phyloP scores from a whole-genome alignment of 495 filamentous ascomycete genomes.

The Podospora appendiculata region DNA sequence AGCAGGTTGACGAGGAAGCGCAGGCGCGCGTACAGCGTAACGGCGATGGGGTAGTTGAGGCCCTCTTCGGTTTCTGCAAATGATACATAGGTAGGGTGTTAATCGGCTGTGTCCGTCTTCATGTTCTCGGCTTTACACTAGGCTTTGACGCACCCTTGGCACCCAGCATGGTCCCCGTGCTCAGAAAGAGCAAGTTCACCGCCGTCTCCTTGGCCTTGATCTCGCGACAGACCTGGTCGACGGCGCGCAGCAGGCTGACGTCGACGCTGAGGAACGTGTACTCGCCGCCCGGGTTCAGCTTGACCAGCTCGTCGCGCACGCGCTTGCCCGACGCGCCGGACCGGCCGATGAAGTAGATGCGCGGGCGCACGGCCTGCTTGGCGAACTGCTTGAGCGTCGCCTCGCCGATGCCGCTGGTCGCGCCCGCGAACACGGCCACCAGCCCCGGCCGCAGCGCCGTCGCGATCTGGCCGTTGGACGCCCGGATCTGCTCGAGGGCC shows the following conservation, averaged over 20 bases:
- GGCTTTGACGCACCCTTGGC: neutral
- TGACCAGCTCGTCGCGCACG: constrained; percentile 26
- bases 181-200: constrained; percentile 58
- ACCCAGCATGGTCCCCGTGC: constrained; percentile 30
- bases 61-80: constrained; percentile 53
- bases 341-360: constrained; percentile 38
- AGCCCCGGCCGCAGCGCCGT: constrained; percentile 30
- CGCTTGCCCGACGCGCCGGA: constrained; percentile 35
- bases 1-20: constrained; percentile 54
- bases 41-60: constrained; percentile 43
- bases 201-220: constrained; percentile 7
- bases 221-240: constrained; percentile 52
- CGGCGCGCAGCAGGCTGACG: constrained; percentile 46
- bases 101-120: neutral
- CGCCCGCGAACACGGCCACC: constrained; percentile 55
- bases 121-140: too few relatives aligned
- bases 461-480: constrained; percentile 32
- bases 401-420: constrained; percentile 57
- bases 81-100: too few relatives aligned
- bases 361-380: constrained; percentile 32
- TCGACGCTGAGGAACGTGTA: constrained; percentile 51
- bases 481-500: constrained; percentile 22
- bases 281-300: constrained; percentile 42
- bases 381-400: constrained; percentile 51
- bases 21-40: constrained; percentile 55